A percentile compares a stretch with the other conserved stretches of the same genome.
These are phyloP conservation scores for Cornus suecica DNA, from an alignment of 148 eudicot genomes.

Conservation along the genomic window DNA sequence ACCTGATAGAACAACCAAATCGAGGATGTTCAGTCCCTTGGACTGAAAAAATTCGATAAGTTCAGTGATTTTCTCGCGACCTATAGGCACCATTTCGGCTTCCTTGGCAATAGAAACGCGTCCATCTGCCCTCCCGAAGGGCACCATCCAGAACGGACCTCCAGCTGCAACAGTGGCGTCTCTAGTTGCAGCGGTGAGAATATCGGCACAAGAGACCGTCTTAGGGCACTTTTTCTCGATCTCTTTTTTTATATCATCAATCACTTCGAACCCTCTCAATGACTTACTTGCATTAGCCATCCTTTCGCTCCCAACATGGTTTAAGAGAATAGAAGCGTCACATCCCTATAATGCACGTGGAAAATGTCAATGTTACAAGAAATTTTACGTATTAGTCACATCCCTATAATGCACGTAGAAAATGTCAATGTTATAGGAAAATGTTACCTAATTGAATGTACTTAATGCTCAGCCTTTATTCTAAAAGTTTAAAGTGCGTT, in stretches of 20 bases:
- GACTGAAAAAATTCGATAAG: conserved; percentile 71
- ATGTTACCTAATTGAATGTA: no score
- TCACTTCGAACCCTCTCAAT: conserved; percentile 64
- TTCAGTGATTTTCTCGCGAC: conserved; percentile 50
- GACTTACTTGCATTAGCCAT: conserved; percentile 56
- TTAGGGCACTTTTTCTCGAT: conserved; percentile 60
- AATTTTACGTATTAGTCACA: no score
- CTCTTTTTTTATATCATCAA: conserved; percentile 57
- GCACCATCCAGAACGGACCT: conserved; percentile 76
- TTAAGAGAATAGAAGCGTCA: conserved; percentile 64
- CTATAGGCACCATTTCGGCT: conserved; percentile 48
- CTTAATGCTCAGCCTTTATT: no score
- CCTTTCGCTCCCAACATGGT: conserved; percentile 58
- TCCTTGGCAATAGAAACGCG: conserved; percentile 46
- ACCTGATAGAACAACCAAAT: conserved; percentile 80
- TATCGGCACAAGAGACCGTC: conserved; percentile 77
- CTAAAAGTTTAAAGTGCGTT: no score
- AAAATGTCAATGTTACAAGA: no score
- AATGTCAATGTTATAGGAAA: no score
- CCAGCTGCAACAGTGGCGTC: conserved; percentile 63
- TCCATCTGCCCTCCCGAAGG: conserved; percentile 71
- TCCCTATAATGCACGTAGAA: conserved; percentile 35
- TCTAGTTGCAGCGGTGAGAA: conserved; percentile 67
- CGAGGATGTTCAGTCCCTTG: conserved; percentile 51
- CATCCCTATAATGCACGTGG: conserved; percentile 48